phyloP scores from a whole-genome alignment of 2,329 filamentous ascomycete genomes.

The Penicillium aurantiogriseum region DNA sequence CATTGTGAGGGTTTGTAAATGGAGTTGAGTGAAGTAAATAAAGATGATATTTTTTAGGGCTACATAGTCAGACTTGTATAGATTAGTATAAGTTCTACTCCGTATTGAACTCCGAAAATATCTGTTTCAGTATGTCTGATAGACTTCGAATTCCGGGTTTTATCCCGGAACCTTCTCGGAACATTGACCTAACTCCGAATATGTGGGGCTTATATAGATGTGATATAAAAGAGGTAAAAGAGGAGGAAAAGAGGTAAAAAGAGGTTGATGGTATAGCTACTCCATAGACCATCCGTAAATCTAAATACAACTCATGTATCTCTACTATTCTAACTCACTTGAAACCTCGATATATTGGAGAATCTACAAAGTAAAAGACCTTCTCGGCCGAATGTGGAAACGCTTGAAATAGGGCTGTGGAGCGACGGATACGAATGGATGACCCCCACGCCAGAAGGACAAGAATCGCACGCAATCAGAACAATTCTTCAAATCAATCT shows the following conservation, averaged over 20 bases:
- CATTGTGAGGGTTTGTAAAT: background rate
- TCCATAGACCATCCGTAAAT: no score
- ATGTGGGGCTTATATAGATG: no score
- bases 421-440: background rate
- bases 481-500: background rate
- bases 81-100: no score
- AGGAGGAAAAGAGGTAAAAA: no score
- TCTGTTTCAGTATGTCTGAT: background rate
- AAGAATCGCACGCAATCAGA: background rate
- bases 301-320: no score
- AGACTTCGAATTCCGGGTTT: no score
- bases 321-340: background rate
- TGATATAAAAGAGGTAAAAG: no score
- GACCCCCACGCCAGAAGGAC: background rate
- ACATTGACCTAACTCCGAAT: no score
- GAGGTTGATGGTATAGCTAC: no score
- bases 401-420: background rate
- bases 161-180: no score
- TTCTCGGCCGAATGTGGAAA: background rate
- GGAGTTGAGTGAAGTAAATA: background rate
- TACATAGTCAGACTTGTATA: background rate
- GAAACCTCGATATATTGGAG: background rate
- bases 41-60: background rate
- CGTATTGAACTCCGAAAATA: conserved; percentile 1
- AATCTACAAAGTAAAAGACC: background rate